Evolutionary conservation across 257 asterid genomes (phyloP).

Genomic region (Ajuga chamaepitys): DNA sequence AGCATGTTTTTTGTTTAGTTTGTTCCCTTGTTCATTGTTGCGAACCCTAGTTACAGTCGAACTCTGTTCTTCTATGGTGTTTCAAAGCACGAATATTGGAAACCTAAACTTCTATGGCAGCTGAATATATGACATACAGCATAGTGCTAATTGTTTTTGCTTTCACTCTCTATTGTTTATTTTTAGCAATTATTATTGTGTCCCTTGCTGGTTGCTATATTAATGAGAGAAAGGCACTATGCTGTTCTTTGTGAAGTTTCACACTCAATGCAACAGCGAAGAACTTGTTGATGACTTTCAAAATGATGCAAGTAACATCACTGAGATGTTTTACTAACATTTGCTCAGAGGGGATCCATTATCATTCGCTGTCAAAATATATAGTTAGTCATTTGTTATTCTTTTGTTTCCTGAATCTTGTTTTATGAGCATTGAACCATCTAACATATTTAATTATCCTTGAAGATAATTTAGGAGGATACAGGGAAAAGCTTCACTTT

Average conservation of each 20-base stretch:
- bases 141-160: background rate
- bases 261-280: background rate
- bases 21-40: background rate
- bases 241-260: constrained; percentile 6
- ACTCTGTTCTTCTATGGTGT: background rate
- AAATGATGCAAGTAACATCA: background rate
- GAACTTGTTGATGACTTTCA: background rate
- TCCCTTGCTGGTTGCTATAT: background rate
- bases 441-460: background rate
- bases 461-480: background rate
- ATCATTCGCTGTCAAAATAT: background rate
- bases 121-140: background rate
- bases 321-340: background rate
- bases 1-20: background rate
- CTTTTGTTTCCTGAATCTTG: background rate
- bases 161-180: background rate
- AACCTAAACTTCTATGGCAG: background rate
- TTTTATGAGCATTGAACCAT: background rate
- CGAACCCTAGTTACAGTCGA: constrained; percentile 11
- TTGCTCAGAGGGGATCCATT: background rate
- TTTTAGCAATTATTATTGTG: background rate
- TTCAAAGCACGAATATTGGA: background rate
- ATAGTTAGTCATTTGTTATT: background rate
- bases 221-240: background rate
- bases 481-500: background rate